Evolutionary conservation across 192 early-diverging fungal species (phyloP), one percentile per base, ranked within the genome.

Genomic region (Coemansia sp.): DNA sequence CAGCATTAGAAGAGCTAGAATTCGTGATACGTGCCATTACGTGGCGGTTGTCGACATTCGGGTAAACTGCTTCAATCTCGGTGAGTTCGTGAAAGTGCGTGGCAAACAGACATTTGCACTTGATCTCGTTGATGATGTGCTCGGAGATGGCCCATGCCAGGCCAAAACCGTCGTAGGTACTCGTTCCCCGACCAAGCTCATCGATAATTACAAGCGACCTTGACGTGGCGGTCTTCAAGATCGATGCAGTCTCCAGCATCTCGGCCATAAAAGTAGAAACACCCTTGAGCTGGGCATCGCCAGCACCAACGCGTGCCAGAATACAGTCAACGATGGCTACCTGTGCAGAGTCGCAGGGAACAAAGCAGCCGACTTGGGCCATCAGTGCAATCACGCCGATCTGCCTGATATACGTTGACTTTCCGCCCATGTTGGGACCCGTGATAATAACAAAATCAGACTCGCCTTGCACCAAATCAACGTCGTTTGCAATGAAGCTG

Each of bases 41-140:
- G 81, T 96, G 91, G n/a, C 90, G 75, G 71, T 99, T 99, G 63
- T 88, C 87, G 1, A 98, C 95, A 21, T 80, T 82, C 0, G 88
- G 80, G 11, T 93, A 86, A 7, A 85, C 79, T 15, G 91, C 85
- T 6, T 86, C 86, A 3, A 99, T 82, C 13, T 86, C 89, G 0
- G 97, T 99, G 11, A 99, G 83, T 69, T 99, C 97, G 65, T 99
- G 97, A 70, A 99, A 99, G 80, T 99, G 97, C 0, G 97, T 99
- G 16, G 97, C 96, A 83, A 98, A 96, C 19, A 96, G 71, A 48
- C 91, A 90, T 65, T 91, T 93, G 68, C 92, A 92, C 67, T 91
- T 85, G 64, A 91, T 92, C 72, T 65, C 67, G 62, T 52, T 80
- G 46, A 76, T 47, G 5, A 84, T 73, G 51, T 77, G 71, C 88